Base-by-base conservation (phyloP, 345 rosid genomes). In the Citrus inodora region DNA sequence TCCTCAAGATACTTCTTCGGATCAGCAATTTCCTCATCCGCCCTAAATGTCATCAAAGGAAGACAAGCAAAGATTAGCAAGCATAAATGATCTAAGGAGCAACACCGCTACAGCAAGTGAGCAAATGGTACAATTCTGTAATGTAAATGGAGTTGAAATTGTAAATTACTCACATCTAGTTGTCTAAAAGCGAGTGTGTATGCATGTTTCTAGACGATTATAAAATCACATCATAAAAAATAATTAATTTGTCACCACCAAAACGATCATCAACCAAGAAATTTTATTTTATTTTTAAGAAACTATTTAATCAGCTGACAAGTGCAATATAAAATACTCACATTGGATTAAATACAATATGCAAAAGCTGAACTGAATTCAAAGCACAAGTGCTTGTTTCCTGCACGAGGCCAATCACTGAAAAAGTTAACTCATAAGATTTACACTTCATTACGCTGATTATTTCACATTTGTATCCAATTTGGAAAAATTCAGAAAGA, bases 1-100 rank as follows among this genome's bases (percentile, higher is more conserved):
- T 87, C 88, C 83, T 89, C 91, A 58, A 88, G 80, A 80, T 80
- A 85, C 83, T 82, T 88, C 85, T 88, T 89, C 61, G 79, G 91
- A 78, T 88, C 91, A 64, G 80, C 80, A 73, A 83, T 75, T 71
- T 83, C 92, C n/a, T 85, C 87, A 1, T 86, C 88, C 30, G 90
- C 88, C 93, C 93, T 89, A 83, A 73, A 80, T 74, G 28, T 69
- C 69, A 73, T 37, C 40, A 30, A 73, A 28, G 27, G 25, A 37
- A 24, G 53, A 35, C 38, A 27, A 46, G 27, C 22, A 53, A 19
- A 53, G 58, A 5, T 53, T 53, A 4, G 2, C 17, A 51, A 16
- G 56, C 56, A n/a, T 9, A 9, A 4, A n/a, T 37, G 4, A 38
- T 13, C 19, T 21, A 25, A 40, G 5, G 1, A 60, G 16, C 28